These are phyloP conservation scores for Chenopodium formosanum DNA, from an alignment of 148 eudicot genomes.

Conservation along the genomic window DNA sequence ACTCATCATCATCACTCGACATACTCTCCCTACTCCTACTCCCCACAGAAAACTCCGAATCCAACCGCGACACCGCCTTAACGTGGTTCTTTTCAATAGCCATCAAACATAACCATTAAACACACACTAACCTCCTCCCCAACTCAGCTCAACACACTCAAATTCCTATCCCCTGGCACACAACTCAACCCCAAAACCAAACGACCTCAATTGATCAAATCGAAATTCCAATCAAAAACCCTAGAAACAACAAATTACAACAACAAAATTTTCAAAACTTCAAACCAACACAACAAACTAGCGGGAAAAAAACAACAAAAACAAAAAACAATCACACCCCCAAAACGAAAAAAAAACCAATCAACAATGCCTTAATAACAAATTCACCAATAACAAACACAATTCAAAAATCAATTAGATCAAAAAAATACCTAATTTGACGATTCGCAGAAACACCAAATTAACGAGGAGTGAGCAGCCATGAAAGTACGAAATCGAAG, in stretches of 20 bases:
- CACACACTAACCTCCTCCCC: not conserved
- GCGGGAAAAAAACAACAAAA: not conserved
- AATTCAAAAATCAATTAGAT: not conserved
- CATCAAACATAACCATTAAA: conserved; percentile 45
- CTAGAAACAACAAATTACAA: conserved; percentile 24
- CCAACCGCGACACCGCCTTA: conserved; percentile 60
- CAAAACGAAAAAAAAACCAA: not conserved
- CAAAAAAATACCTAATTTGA: conserved; percentile 31
- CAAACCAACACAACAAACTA: not conserved
- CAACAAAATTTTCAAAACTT: conserved; percentile 19
- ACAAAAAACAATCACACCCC: not conserved
- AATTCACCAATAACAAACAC: not conserved
- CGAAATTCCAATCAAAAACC: conserved; percentile 27
- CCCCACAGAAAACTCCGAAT: conserved; percentile 55
- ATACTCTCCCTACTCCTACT: conserved; percentile 78
- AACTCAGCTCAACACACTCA: conserved; percentile 5
- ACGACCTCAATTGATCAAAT: conserved; percentile 19
- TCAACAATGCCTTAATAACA: not conserved
- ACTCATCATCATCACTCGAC: conserved; percentile 73
- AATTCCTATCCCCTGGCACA: not conserved
- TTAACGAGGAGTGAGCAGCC: not conserved
- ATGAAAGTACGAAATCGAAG: not conserved
- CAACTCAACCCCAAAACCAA: not conserved
- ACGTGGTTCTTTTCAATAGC: conserved; percentile 87
- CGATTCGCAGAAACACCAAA: not conserved